Evolutionary conservation across 2,329 filamentous ascomycete species (phyloP).

Genomic region (Nannizzia gypsea): DNA sequence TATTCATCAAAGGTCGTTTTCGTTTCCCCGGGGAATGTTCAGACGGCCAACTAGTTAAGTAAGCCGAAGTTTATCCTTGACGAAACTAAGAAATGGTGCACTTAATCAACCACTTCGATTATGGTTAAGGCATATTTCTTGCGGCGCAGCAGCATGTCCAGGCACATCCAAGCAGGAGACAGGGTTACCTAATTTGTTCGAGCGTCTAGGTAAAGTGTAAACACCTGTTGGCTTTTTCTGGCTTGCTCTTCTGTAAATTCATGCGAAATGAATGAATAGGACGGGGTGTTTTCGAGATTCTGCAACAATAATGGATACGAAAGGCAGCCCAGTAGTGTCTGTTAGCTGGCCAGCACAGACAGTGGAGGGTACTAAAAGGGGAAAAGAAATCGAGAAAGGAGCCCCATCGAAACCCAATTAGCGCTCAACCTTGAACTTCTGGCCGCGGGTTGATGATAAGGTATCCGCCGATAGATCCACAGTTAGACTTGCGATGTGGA

Average conservation of each 20-base stretch:
- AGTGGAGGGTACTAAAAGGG: background rate
- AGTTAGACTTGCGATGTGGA: background rate
- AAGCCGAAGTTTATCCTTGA: background rate
- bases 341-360: conserved; percentile 1
- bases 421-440: background rate
- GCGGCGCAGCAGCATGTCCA: background rate
- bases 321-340: too few relatives aligned
- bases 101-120: background rate
- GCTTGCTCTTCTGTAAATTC: too few relatives aligned
- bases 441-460: background rate
- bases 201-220: too few relatives aligned
- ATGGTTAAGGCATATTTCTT: background rate
- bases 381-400: background rate
- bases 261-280: too few relatives aligned
- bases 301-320: background rate
- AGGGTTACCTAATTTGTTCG: background rate
- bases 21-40: background rate
- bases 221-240: too few relatives aligned
- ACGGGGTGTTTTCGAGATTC: too few relatives aligned
- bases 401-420: background rate
- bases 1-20: background rate
- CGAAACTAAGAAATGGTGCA: background rate
- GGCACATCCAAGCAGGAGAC: background rate
- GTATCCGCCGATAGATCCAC: background rate
- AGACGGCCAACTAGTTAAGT: background rate